Conservation (phyloP, 202 grass and related monocot species). For the Hordeum pubiflorum region DNA sequence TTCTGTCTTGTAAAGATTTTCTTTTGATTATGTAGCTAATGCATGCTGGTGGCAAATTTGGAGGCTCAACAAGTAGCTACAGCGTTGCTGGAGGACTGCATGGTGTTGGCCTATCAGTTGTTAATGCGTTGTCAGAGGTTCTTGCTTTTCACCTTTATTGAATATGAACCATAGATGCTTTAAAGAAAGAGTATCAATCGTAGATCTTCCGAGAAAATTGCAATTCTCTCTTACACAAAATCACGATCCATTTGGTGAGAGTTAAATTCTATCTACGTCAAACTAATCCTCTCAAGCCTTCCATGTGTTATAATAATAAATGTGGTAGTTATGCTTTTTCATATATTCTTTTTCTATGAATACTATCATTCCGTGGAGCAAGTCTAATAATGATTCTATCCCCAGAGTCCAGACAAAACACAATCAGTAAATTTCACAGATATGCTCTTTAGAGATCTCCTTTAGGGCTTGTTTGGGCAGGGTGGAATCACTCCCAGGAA, state of each 20-base stretch:
- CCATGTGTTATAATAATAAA: not conserved
- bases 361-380: not conserved
- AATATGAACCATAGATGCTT: not conserved
- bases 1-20: conserved; percentile 2
- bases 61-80: conserved; percentile 87
- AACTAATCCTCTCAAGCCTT: not conserved
- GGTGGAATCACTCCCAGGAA: not conserved
- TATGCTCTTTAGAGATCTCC: not conserved
- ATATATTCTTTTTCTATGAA: not conserved
- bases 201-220: not conserved
- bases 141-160: conserved; percentile 30
- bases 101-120: conserved; percentile 93
- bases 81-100: conserved; percentile 90
- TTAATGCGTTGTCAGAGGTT: conserved; percentile 99
- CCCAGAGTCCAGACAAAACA: not conserved
- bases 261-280: not conserved
- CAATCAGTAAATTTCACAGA: not conserved
- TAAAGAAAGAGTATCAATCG: not conserved
- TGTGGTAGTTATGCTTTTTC: not conserved
- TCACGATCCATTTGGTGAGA: conserved; percentile 6
- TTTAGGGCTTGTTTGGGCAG: not conserved
- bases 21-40: conserved; percentile 53
- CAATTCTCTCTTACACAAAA: not conserved
- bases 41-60: conserved; percentile 97
- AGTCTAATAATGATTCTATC: not conserved